Percentiles rank a stretch among this genome's conserved stretches.
Conservation (phyloP, 768 basidiomycete genomes). For the Candolleomyces aberdarensis region DNA sequence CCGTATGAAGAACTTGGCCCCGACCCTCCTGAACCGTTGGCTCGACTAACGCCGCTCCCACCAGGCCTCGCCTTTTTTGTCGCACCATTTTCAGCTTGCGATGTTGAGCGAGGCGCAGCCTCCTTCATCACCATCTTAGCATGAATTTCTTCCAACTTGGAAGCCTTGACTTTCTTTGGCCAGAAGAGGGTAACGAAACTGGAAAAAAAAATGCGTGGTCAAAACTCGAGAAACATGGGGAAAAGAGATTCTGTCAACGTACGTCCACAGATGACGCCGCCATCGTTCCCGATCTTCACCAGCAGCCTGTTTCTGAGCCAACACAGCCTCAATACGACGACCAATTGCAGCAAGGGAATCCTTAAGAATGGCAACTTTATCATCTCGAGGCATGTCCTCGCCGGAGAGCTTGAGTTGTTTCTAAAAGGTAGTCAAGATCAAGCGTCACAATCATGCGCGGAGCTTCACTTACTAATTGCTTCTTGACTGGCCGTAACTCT, state of each 20-base stretch:
- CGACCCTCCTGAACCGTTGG: constrained; percentile 45
- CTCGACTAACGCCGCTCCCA: constrained; percentile 39
- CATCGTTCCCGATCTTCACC: constrained; percentile 86
- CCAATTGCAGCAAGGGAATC: constrained; percentile 95
- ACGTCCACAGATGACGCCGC: constrained; percentile 97
- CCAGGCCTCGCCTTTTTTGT: constrained; percentile 60
- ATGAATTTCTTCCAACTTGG: constrained; percentile 92
- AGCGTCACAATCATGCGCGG: constrained; percentile 6
- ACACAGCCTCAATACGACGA: constrained; percentile 81
- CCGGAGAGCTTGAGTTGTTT: constrained; percentile 95
- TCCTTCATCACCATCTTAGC: constrained; percentile 95
- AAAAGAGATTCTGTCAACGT: constrained; percentile 32
- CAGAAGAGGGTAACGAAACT: constrained; percentile 96
- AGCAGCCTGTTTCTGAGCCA: constrained; percentile 67
- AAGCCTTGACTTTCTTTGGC: constrained; percentile 95
- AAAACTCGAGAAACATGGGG: neutral
- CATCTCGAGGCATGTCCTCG: constrained; percentile 89
- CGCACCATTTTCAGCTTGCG: constrained; percentile 29
- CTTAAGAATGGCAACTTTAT: constrained; percentile 94
- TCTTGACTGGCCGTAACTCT: constrained; percentile 93
- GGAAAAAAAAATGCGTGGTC: constrained; percentile 9
- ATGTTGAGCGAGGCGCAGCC: constrained; percentile 46
- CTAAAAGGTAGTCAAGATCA: constrained; percentile 33
- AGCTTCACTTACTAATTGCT: constrained; percentile 68
- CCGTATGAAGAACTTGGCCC: constrained; percentile 21